phyloP scores from a whole-genome alignment of 2,329 filamentous ascomycete genomes.

The Parastagonospora nodorum region DNA sequence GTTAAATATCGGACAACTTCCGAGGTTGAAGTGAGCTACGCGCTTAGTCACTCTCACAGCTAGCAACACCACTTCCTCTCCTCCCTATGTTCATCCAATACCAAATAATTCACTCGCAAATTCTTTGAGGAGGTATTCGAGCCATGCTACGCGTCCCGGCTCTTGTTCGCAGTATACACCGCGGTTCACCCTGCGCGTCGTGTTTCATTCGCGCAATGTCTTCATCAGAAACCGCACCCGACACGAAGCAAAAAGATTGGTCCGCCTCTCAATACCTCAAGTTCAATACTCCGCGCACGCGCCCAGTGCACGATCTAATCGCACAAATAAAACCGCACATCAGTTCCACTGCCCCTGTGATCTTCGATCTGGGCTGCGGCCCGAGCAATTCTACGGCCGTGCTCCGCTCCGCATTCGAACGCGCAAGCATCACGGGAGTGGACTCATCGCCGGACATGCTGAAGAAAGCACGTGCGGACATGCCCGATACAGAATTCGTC shows the following conservation, averaged over 20 bases:
- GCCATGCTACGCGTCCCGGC: neutral
- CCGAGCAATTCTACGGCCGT: constrained; percentile 63
- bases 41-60: no score
- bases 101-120: no score
- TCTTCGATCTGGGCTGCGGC: constrained; percentile 66
- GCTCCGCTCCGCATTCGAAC: constrained; percentile 55
- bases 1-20: no score
- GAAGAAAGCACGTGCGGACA: constrained; percentile 48
- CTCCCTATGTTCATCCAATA: neutral
- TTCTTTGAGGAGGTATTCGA: no score
- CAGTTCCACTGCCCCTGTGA: constrained; percentile 37
- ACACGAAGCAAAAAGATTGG: constrained; percentile 51
- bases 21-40: no score
- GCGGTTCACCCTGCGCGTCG: constrained; percentile 2
- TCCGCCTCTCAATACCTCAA: constrained; percentile 63
- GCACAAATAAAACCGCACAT: constrained; percentile 50
- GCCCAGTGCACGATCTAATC: constrained; percentile 60
- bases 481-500: constrained; percentile 52
- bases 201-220: neutral
- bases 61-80: no score
- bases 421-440: constrained; percentile 56
- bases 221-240: neutral
- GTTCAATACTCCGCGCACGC: constrained; percentile 59
- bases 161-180: neutral
- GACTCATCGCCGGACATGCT: constrained; percentile 64